Evolutionary conservation across 345 rosid genomes (phyloP), one percentile per base, ranked within the genome.

Genomic region (Isatis tinctoria): DNA sequence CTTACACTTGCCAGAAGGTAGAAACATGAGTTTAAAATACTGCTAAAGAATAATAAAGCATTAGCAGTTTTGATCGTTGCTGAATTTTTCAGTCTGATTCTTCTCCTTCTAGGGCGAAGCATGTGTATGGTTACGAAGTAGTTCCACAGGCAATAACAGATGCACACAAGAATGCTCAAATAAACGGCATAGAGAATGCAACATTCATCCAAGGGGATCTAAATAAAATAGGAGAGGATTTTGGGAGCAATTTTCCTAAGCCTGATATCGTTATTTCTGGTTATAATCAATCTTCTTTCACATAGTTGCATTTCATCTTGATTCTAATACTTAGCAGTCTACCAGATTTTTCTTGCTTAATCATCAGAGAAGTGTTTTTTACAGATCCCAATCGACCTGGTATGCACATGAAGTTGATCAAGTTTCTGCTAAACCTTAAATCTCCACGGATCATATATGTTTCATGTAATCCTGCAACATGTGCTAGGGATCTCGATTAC

Each of bases 351-450:
- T 28, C 4, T 22, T 16, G 18, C 32, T 4, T 5, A 74, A 44
- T 76, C 9, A 54, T 69, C 13, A 41, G 64, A 68, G 37, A 49
- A 39, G 39, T 43, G 45, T 30, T 70, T 52, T 52, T 56, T 69
- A 82, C 93, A 91, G 97, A 94, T 85, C 97, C 97, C 18, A 90
- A 94, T 78, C 88, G 98, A 57, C 96, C 98, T 40, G 98, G 97
- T 39, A 87, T 94, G 96, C 98, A 91, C 81, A 74, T 91, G 95
- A 94, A 94, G 89, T 78, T 91, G 88, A 91, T 91, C 52, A 90
- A 83, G 74, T 91, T 86, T 81, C 80, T 94, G 26, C 83, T 88
- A 78, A 88, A 90, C 82, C 90, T 94, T 8, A 87, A 80, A 78
- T 88, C 93, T 57, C 89, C 95, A 3, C 76, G 87, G 65, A 87